Conservation (phyloP, 306 rosid species). For the Nissolia schottii region DNA sequence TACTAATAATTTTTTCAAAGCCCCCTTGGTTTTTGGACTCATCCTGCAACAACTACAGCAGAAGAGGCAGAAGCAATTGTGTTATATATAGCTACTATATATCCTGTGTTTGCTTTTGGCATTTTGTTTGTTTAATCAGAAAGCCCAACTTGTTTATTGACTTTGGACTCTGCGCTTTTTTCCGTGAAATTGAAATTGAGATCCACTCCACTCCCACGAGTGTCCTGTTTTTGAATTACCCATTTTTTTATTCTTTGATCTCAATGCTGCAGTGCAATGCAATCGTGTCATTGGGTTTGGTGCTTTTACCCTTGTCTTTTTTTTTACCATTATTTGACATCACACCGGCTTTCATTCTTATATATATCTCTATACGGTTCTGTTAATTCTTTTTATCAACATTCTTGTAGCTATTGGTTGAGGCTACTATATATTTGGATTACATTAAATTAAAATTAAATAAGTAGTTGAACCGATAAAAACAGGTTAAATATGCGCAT, state of each 20-base stretch:
- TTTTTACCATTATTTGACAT: conserved; percentile 25
- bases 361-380: not conserved
- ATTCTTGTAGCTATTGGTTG: not conserved
- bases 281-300: conserved; percentile 23
- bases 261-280: not conserved
- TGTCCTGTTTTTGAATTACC: conserved; percentile 18
- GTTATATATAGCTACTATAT: no score
- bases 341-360: not conserved
- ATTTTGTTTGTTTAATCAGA: conserved; percentile 42
- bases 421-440: not conserved
- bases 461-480: not conserved
- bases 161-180: conserved; percentile 15
- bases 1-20: not conserved
- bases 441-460: no score
- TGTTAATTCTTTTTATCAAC: not conserved
- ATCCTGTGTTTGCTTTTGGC: conserved; percentile 23
- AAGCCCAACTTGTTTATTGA: conserved; percentile 26
- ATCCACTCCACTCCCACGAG: not conserved
- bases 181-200: conserved; percentile 29
- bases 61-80: not conserved
- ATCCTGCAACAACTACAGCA: not conserved
- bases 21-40: conserved; percentile 39
- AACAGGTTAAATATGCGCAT: not conserved
- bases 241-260: no score
- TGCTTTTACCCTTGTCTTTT: conserved; percentile 8